phyloP scores from a whole-genome alignment of 768 basidiomycete genomes.

The Amanita fuliginea region DNA sequence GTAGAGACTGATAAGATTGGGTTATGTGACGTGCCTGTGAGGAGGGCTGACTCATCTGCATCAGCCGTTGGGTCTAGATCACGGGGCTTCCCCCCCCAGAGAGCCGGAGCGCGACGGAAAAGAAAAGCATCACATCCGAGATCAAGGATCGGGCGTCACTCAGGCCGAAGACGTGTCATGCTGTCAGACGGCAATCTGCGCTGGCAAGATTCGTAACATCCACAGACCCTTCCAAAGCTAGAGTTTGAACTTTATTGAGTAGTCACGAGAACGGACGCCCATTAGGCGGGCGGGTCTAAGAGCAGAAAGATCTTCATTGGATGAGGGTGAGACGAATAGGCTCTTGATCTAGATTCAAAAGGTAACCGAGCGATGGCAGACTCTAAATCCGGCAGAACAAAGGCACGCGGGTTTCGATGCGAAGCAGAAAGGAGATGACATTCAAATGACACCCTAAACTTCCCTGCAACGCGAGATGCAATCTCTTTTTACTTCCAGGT shows the following conservation, averaged over 20 bases:
- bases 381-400: slow-evolving; percentile 37
- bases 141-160: slow-evolving; percentile 18
- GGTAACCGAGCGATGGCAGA: slow-evolving; percentile 30
- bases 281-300: slow-evolving; percentile 1
- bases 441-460: slow-evolving; percentile 33
- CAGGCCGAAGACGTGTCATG: slow-evolving; percentile 15
- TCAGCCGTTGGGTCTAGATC: slow-evolving; percentile 12
- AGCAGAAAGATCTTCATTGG: slow-evolving; percentile 7
- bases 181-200: slow-evolving; percentile 19
- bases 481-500: slow-evolving; percentile 29
- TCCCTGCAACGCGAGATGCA: slow-evolving; percentile 31
- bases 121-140: slow-evolving; percentile 19
- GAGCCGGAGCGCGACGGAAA: slow-evolving; percentile 18
- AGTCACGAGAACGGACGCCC: slow-evolving; percentile 2
- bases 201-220: slow-evolving; percentile 6
- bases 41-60: slow-evolving; percentile 2
- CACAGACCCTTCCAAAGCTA: slow-evolving; percentile 9
- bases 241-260: slow-evolving; percentile 1
- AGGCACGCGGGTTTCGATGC: slow-evolving; percentile 50
- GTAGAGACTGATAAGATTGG: not conserved
- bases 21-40: too few relatives aligned
- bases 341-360: too few relatives aligned
- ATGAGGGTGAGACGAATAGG: slow-evolving; percentile 22
- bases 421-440: slow-evolving; percentile 21
- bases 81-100: slow-evolving; percentile 24